Conservation (phyloP, 1,284 basidiomycete genomes). For the Pascua guehoae region DNA sequence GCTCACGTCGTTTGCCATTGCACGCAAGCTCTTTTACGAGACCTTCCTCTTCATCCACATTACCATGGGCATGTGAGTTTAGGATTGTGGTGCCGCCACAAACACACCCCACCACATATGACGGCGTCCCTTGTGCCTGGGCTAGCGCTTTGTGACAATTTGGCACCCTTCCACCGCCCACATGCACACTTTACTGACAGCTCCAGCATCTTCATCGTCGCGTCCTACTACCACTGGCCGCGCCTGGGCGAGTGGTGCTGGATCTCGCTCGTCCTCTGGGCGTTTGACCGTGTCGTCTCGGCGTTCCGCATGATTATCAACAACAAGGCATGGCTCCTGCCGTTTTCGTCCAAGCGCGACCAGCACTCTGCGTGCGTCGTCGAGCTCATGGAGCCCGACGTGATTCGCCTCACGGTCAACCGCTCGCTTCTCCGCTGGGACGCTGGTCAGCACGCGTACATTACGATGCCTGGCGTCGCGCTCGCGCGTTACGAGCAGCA, state of each 20-base stretch:
- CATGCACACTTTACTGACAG: background rate
- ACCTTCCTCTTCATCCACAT: slow-evolving; percentile 56
- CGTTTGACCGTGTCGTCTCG: slow-evolving; percentile 60
- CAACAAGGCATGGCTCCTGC: slow-evolving; percentile 54
- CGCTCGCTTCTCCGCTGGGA: slow-evolving; percentile 25
- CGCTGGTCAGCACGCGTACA: slow-evolving; percentile 41
- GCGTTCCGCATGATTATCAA: slow-evolving; percentile 55
- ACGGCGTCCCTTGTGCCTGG: too few species aligned
- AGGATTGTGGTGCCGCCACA: too few species aligned
- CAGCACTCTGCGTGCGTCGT: slow-evolving; percentile 37
- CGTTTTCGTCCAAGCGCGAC: slow-evolving; percentile 18
- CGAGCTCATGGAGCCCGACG: slow-evolving; percentile 54
- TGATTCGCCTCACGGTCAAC: slow-evolving; percentile 25
- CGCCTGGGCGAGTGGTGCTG: slow-evolving; percentile 3
- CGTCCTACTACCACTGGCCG: slow-evolving; percentile 17
- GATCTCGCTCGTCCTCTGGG: slow-evolving; percentile 55
- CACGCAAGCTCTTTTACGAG: slow-evolving; percentile 53
- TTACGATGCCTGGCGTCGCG: slow-evolving; percentile 38
- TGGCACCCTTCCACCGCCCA: background rate
- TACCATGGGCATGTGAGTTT: slow-evolving; percentile 15
- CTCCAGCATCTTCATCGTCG: slow-evolving; percentile 17
- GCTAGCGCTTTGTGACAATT: background rate
- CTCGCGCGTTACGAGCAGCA: slow-evolving; percentile 43
- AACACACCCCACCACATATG: too few species aligned
- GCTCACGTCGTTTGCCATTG: slow-evolving; percentile 48